Conservation (phyloP, 169 alveolate genomes). For the Plasmodium falciparum region DNA sequence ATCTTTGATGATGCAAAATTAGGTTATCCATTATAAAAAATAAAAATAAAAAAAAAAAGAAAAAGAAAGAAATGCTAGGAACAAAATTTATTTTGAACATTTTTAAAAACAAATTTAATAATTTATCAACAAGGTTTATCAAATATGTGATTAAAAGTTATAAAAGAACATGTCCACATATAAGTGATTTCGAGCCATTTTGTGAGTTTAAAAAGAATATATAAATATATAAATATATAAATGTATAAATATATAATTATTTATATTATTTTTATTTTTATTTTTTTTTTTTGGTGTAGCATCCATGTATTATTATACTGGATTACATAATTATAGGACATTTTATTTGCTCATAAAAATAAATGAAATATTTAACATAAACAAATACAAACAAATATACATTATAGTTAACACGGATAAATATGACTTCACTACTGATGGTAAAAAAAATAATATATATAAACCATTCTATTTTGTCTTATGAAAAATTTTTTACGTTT, state of each 20-base stretch:
- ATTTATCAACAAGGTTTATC: conserved; percentile 54
- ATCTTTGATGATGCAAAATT: too few species aligned
- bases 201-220: conserved; percentile 18
- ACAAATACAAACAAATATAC: conserved; percentile 70
- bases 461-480: neutral
- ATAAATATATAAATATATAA: neutral
- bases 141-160: conserved; percentile 57
- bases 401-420: conserved; percentile 70
- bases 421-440: conserved; percentile 73
- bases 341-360: conserved; percentile 55
- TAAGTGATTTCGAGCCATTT: conserved; percentile 77
- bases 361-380: conserved; percentile 73
- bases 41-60: neutral
- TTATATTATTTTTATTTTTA: neutral
- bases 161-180: conserved; percentile 77
- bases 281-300: conserved; percentile 18
- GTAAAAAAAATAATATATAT: conserved; percentile 10
- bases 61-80: conserved; percentile 59
- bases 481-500: neutral
- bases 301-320: conserved; percentile 76
- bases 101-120: conserved; percentile 62
- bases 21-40: neutral
- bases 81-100: conserved; percentile 53
- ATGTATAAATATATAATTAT: neutral
- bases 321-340: conserved; percentile 69